Evolutionary conservation across 2,329 filamentous ascomycete genomes (phyloP), one percentile per base, ranked within the genome.

Genomic region (Nigrospora sphaerica): DNA sequence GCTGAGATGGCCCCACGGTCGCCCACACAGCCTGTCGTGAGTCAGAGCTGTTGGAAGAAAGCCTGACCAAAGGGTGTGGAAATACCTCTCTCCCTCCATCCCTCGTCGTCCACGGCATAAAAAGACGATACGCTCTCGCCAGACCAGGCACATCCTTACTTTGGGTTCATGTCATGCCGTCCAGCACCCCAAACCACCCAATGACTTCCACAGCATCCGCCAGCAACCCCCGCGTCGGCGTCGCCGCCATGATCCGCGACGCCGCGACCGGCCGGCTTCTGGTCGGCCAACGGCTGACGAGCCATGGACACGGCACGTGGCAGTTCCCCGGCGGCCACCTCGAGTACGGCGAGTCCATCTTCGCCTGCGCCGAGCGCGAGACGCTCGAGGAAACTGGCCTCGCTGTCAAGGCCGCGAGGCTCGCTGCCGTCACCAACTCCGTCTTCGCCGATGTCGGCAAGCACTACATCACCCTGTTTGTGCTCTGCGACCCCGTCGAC

Each of bases 391-490:
- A 92, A 58, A 88, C 86, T 0, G 83, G 77, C 0, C 69, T 89
- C 0, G 55, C 63, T 0, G 69, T 89, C 1, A 67, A 62, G 2
- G 70, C 74, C 7, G 42, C 77, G 6, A 70, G 68, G 39, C 73
- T 85, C 35, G 52, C 83, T 1, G 78, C 75, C 0, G 74, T 80
- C 0, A 88, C 83, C 6, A 88, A 90, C 57, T 80, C 83, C 54
- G 59, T 86, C 1, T 86, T 89, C 59, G 57, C 63, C 1, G 57
- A 59, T 0, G 72, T 75, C n/a, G 64, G 64, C 0, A 87, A 83
- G 62, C 86, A 92, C 59, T 92, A 91, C 57, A 72, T 89, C 43
- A 91, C 87, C 0, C 62, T 89, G 3, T 90, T 87, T 53, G 77
- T 88, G 50, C 66, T 69, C 0, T 80, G 77, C 37, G 64, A 63